Evolutionary conservation across 176 grass and related monocot species (phyloP), one percentile per base, ranked within the genome.

Genomic region (Hordeum marinum): DNA sequence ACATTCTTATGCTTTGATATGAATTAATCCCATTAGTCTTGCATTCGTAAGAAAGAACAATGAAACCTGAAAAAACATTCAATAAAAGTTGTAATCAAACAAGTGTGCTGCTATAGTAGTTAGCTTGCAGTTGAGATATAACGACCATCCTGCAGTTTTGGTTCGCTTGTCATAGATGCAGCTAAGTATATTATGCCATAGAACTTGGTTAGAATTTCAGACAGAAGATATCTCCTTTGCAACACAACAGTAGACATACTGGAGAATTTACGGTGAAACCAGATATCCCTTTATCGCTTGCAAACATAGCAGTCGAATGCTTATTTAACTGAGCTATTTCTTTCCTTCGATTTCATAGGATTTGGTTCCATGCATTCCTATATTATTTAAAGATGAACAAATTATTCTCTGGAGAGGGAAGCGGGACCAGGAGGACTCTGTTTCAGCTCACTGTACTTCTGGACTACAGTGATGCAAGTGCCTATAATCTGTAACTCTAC

Each of bases 381-480:
- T 95, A 55, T 43, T 90, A 32, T 95, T 95, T 87, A 91, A 95
- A 52, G 88, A 92, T 75, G 93, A 87, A 57, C 93, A 95, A 52
- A 90, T 95, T 79, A 80, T 95, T 73, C 64, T 90, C 52, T 92
- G 90, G 93, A 84, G 88, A 83, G 90, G 93, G 46, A 95, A 88
- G 27, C 46, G 29, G 32, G 24, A 39, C 35, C 72, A 43, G 15
- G 75, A 86, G 18, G 62, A 63, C 13, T 87, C 29, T 21, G 50
- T 52, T 86, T 83, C 64, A 27, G 20, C 3, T 64, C 32, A 58
- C 36, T 77, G 17, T 54, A 6, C 11, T 78, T 46, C 55, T 69
- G 3, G 40, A n/a, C 64, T 63, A 78, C 17, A 62, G 6, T 79
- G 65, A 90, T 78, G 9, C 42, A 78, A 34, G 24, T 29, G 18